Conservation (phyloP, 495 filamentous ascomycete species). For the Penicillium egyptiacum region DNA sequence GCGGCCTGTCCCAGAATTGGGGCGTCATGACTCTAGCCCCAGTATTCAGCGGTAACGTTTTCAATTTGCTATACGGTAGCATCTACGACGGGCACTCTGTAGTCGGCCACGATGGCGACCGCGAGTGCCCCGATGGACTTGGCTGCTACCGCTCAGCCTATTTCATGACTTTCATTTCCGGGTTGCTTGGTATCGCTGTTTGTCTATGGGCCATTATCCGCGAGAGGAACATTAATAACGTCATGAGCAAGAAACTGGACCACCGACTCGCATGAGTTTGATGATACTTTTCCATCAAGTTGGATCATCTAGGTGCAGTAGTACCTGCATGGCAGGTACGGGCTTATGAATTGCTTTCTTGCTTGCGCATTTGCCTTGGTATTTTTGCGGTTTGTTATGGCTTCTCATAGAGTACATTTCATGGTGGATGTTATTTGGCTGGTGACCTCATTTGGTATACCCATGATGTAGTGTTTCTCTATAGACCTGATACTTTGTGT, state of each 20-base stretch:
- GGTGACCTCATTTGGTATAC: conserved; percentile 5
- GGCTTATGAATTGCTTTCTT: neutral
- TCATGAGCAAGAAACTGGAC: conserved; percentile 32
- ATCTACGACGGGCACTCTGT: conserved; percentile 80
- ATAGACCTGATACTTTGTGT: conserved; percentile 23
- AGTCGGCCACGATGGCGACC: conserved; percentile 63
- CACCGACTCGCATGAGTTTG: conserved; percentile 37
- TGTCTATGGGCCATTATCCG: conserved; percentile 76
- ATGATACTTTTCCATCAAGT: neutral
- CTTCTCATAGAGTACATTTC: conserved; percentile 4
- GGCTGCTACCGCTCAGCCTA: conserved; percentile 82
- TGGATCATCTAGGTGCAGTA: neutral
- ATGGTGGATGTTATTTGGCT: conserved; percentile 6
- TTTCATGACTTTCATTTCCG: conserved; percentile 74
- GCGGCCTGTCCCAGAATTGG: conserved; percentile 90
- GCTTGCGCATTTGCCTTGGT: neutral
- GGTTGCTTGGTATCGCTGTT: conserved; percentile 64
- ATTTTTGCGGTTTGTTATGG: neutral
- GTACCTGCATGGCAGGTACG: neutral
- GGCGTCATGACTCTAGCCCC: conserved; percentile 89
- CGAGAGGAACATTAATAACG: conserved; percentile 47
- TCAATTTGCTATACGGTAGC: conserved; percentile 79
- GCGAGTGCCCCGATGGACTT: conserved; percentile 75
- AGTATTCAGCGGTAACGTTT: conserved; percentile 81
- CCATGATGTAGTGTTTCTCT: conserved; percentile 1